A percentile compares a stretch with the other conserved stretches of the same genome.
Evolutionary conservation across 257 asterid species (phyloP).

Genomic region (Solanum chmielewskii): DNA sequence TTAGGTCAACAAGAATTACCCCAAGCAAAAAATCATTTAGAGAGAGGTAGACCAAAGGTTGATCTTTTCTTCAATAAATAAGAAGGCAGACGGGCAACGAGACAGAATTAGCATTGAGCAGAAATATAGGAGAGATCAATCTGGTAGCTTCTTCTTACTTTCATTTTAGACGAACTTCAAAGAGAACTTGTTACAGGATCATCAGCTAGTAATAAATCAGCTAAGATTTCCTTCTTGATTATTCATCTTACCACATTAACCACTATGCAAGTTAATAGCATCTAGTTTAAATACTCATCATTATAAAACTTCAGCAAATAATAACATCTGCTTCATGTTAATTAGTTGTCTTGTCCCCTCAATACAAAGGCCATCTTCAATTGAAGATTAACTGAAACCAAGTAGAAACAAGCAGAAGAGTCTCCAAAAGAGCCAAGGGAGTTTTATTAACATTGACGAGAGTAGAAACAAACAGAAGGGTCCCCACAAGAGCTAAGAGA

Average conservation of each 20-base stretch:
- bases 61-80: not conserved
- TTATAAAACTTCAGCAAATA: not conserved
- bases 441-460: not conserved
- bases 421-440: not conserved
- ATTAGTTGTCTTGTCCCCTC: not conserved
- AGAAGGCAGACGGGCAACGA: not conserved
- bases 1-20: not conserved
- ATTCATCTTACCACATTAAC: not conserved
- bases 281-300: not conserved
- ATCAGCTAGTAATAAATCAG: not conserved
- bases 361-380: not conserved
- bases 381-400: not conserved
- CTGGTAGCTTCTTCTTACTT: not conserved
- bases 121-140: not conserved
- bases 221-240: not conserved
- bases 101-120: not conserved
- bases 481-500: not conserved
- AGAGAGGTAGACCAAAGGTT: not conserved
- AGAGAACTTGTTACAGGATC: not conserved
- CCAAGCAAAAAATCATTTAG: not conserved
- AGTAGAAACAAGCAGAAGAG: not conserved
- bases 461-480: not conserved
- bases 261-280: not conserved
- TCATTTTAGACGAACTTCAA: not conserved
- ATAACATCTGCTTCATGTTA: not conserved